phyloP scores from a whole-genome alignment of 176 grass and related monocot genomes.

The Elaeis guineensis region DNA sequence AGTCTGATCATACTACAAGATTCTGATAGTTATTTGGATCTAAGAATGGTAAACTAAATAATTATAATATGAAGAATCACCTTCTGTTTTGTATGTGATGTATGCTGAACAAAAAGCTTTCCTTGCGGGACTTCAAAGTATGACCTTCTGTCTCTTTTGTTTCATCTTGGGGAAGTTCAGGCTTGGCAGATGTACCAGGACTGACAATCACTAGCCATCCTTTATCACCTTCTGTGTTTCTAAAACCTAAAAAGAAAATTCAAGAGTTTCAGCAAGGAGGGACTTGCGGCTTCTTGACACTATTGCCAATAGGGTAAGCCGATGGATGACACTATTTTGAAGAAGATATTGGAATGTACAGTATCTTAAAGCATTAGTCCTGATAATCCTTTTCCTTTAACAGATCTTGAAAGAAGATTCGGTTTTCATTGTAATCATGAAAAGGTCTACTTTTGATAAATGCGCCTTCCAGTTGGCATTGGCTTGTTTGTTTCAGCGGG shows the following conservation, averaged over 20 bases:
- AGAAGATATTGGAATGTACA: too few species aligned
- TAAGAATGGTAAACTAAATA: too few species aligned
- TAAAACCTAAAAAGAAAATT: constrained; percentile 60
- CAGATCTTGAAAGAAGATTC: constrained; percentile 84
- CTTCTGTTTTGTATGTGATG: too few species aligned
- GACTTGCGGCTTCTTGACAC: constrained; percentile 60
- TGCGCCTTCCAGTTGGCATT: constrained; percentile 72
- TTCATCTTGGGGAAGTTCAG: constrained; percentile 26
- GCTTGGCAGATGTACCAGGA: constrained; percentile 48
- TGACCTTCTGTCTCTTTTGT: constrained; percentile 9
- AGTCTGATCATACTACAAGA: too few species aligned
- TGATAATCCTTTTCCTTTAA: constrained; percentile 1
- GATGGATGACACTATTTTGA: too few species aligned
- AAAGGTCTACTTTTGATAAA: constrained; percentile 68
- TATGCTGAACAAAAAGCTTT: too few species aligned
- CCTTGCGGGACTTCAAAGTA: too few species aligned
- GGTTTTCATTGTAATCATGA: constrained; percentile 64
- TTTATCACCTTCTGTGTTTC: constrained; percentile 60
- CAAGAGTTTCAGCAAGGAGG: constrained; percentile 29
- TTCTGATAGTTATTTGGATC: too few species aligned
- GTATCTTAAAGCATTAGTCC: too few species aligned
- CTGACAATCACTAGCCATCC: constrained; percentile 66
- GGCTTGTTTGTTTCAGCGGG: constrained; percentile 62
- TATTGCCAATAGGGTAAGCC: constrained; percentile 55
- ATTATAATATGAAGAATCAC: too few species aligned